Evolutionary conservation across 164 flowering plant species (phyloP), one percentile per base, ranked within the genome.

Genomic region (Stephania yunnanensis): DNA sequence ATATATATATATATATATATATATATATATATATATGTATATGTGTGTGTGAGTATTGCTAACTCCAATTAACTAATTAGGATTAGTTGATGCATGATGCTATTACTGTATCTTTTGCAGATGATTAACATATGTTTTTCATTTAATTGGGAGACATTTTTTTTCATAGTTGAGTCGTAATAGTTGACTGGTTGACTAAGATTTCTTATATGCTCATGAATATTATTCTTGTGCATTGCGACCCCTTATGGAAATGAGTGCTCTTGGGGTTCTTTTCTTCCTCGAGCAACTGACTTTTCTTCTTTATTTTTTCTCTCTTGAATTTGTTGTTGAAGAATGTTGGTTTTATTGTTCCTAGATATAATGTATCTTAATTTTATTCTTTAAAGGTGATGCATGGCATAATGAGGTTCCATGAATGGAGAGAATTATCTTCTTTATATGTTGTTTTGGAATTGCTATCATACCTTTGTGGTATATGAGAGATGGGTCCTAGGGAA

Each of bases 271-370:
- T 77, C 68, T 84, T 86, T 85, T 82, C 85, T 80, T 85, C 90
- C 95, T 89, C 95, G 95, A 92, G 93, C 95, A 88, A 86, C 93
- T 87, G 90, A 85, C 77, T 84, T 9, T 50, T 8, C 83, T 82
- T 73, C 71, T 82, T 75, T 85, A 73, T 77, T 79, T 71, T 75
- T 81, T 78, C 73, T 81, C 80, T 67, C 69, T 74, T 36, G 42
- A 36, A 36, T 36, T 71, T 77, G 73, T 80, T 76, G 83, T 86
- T 82, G 90, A 87, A 87, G 81, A 82, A 81, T 85, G 87, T 74
- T 84, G 81, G 77, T 78, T 36, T 52, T 48, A 72, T 64, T 81
- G 73, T 71, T 85, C 85, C 86, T 78, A 85, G 83, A 84, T 71
- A 73, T 75, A 25, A 25, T 71, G 74, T 73, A 10, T 72, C 75